Conservation (phyloP, 306 rosid genomes). For the Styphnolobium japonicum region DNA sequence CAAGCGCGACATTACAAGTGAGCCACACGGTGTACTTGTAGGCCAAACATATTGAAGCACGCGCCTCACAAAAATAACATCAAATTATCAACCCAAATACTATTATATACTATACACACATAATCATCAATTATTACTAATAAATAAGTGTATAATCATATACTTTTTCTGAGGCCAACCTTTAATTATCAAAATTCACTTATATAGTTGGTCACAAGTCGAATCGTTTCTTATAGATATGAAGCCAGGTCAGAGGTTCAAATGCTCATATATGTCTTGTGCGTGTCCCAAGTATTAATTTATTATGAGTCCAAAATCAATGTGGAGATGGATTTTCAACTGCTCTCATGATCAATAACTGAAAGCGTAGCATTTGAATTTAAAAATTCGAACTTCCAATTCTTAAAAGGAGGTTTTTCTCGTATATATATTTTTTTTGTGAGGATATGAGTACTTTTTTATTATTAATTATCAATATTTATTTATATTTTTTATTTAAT, state of each 20-base stretch:
- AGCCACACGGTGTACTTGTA: neutral
- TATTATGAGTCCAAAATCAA: neutral
- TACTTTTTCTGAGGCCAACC: neutral
- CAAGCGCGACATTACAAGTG: neutral
- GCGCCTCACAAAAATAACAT: neutral
- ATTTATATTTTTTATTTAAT: too few species aligned
- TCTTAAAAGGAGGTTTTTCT: too few species aligned
- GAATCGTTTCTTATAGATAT: neutral
- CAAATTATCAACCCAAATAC: neutral
- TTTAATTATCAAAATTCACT: neutral
- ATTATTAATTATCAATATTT: too few species aligned
- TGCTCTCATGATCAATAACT: too few species aligned
- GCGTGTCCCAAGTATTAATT: neutral
- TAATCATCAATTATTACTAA: neutral
- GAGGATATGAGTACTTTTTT: too few species aligned
- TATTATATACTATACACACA: constrained; percentile 3
- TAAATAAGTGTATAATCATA: neutral
- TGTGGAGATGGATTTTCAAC: neutral
- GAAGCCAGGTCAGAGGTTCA: neutral
- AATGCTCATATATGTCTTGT: neutral
- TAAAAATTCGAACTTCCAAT: neutral
- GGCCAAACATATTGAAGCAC: neutral
- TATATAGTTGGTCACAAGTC: neutral
- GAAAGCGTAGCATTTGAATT: too few species aligned
- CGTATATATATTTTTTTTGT: too few species aligned